Base-by-base conservation (phyloP, 2,329 filamentous ascomycete species). In the Orbilia blumenaviensis region DNA sequence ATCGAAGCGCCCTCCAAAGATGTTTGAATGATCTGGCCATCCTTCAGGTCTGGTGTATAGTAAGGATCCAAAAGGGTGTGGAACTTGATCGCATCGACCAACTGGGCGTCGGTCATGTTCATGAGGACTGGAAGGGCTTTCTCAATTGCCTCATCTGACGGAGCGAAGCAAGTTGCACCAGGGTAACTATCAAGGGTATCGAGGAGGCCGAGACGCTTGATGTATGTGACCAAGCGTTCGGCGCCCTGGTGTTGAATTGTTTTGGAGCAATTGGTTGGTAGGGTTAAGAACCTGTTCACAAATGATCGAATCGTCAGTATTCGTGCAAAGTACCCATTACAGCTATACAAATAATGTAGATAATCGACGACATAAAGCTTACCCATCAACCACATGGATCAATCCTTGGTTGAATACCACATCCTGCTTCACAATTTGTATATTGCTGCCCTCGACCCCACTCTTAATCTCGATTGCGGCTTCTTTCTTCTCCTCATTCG, bases 51-150 rank as follows among this genome's bases (percentile, higher is more conserved):
- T 3, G 25, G 67, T 0, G 72, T 76, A 32, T 76, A 76, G 23
- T 48, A 76, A 2, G 72, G 38, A 23, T 69, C 64, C 23, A 69
- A 46, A 32, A 76, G 42, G 12, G 48, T 69, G 25, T 76, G 72
- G 50, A 76, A 76, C 10, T 76, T 64, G 50, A 76, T 76, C 9
- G 72, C 72, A 56, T 76, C 72, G 32, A 76, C 21, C 8, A 76
- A 12, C 32, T 76, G 38, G 12, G 46, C 48, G 10, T 76, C 64
- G 1, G 64, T 76, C 72, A 76, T 48, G 32, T 66, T 66, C 58
- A 60, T 66, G 5, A 76, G 48, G 12, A 69, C 64, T 9, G 72
- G 72, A 10, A 56, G 56, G 12, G 72, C 72, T 10, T 42, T 50
- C 23, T 64, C 58, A 10, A 76, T 69, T 21, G 72, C 72, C 1